Conservation (phyloP, 352 stramenopile genomes). For the Phytophthora megakarya region DNA sequence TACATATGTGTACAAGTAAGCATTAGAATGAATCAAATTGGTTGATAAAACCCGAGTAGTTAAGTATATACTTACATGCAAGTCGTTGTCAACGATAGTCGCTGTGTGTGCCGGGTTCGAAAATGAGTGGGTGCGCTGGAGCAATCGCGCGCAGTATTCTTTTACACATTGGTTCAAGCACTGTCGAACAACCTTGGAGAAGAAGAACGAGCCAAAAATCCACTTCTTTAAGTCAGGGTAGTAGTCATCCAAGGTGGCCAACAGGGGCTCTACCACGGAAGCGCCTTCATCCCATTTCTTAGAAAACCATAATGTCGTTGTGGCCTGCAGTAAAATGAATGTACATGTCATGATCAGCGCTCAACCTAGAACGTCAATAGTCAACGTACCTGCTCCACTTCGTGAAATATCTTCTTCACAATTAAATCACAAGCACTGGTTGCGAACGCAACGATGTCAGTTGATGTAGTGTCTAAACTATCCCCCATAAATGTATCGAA, state of each 20-base stretch:
- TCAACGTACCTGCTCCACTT: constrained; percentile 67
- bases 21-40: constrained; percentile 5
- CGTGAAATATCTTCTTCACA: constrained; percentile 78
- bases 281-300: constrained; percentile 87
- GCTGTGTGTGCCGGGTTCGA: constrained; percentile 41
- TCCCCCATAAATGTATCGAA: constrained; percentile 83
- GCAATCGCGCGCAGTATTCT: constrained; percentile 67
- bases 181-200: constrained; percentile 76
- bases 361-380: background rate
- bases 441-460: constrained; percentile 80
- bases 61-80: constrained; percentile 55
- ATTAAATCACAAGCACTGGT: constrained; percentile 67
- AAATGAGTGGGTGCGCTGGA: constrained; percentile 67
- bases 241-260: constrained; percentile 84
- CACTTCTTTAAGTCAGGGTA: constrained; percentile 71
- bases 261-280: constrained; percentile 70
- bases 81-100: constrained; percentile 59
- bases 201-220: constrained; percentile 87
- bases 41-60: too few relatives aligned
- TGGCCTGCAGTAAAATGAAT: constrained; percentile 47
- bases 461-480: constrained; percentile 72
- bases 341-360: background rate
- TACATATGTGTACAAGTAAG: constrained; percentile 12
- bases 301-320: constrained; percentile 72
- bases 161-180: constrained; percentile 70